Conservation (phyloP, 768 basidiomycete genomes). For the Tricholoma terreum region DNA sequence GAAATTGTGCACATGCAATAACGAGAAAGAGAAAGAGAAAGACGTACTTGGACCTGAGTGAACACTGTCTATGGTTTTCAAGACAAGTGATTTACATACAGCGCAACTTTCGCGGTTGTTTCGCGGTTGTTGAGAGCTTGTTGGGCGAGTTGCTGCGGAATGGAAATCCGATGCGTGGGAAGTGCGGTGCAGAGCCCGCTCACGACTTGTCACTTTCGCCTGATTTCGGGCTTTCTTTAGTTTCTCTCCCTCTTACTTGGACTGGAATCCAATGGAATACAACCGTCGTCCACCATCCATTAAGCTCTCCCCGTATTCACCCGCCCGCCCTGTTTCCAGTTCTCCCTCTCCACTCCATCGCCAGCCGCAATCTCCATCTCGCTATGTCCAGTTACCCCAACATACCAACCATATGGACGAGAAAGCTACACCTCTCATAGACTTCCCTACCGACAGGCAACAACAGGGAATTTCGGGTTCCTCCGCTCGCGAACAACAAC, state of each 20-base stretch:
- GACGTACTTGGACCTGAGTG: no score
- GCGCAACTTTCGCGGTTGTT: neutral
- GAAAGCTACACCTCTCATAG: conserved; percentile 26
- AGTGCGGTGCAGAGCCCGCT: neutral
- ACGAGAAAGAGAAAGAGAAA: no score
- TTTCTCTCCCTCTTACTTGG: conserved; percentile 23
- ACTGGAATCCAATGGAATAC: conserved; percentile 31
- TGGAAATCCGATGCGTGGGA: neutral
- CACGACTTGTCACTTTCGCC: neutral
- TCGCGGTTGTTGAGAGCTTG: neutral
- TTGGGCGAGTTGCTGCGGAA: neutral
- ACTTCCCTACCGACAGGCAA: conserved; percentile 16
- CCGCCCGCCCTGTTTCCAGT: conserved; percentile 25
- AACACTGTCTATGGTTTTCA: neutral
- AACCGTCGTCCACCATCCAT: conserved; percentile 22
- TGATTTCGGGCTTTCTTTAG: conserved; percentile 1
- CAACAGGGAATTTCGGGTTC: conserved; percentile 9
- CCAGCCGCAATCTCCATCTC: conserved; percentile 33
- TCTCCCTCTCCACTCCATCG: conserved; percentile 23
- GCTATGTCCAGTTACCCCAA: conserved; percentile 26
- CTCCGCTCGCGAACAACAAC: conserved; percentile 6
- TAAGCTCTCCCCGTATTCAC: conserved; percentile 29
- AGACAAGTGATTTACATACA: no score
- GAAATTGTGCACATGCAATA: no score
- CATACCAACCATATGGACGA: conserved; percentile 18